A percentile compares a stretch with the other conserved stretches of the same genome.
Evolutionary conservation across 2,329 filamentous ascomycete genomes (phyloP).

Genomic region (Elsinoe batatas): DNA sequence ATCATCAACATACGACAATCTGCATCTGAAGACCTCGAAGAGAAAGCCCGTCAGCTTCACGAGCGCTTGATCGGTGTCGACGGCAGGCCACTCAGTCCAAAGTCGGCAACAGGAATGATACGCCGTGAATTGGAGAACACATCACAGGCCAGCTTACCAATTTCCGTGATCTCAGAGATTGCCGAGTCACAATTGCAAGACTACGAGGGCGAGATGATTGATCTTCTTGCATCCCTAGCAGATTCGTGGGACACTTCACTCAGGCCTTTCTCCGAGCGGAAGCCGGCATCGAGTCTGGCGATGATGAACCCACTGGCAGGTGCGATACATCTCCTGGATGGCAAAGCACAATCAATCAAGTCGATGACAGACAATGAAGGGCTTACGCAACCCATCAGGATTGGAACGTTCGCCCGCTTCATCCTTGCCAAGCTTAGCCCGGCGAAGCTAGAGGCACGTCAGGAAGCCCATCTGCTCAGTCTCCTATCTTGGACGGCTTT

Average conservation of each 20-base stretch:
- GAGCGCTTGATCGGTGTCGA: neutral
- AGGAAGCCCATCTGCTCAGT: conserved; percentile 33
- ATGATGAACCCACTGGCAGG: conserved; percentile 66
- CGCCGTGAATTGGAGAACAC: neutral
- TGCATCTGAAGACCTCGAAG: conserved; percentile 40
- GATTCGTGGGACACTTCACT: conserved; percentile 58
- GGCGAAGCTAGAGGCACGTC: neutral
- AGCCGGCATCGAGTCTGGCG: conserved; percentile 55
- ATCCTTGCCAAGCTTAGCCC: conserved; percentile 39
- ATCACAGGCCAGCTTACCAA: conserved; percentile 12
- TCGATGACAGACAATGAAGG: conserved; percentile 35
- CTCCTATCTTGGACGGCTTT: conserved; percentile 46
- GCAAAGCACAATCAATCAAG: neutral
- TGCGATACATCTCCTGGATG: conserved; percentile 51
- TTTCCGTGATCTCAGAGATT: conserved; percentile 30
- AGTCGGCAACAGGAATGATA: neutral
- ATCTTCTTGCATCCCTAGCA: neutral
- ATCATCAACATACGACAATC: conserved; percentile 47
- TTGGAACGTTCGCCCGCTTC: conserved; percentile 59
- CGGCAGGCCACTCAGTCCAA: neutral
- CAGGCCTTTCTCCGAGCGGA: conserved; percentile 41
- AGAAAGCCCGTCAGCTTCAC: conserved; percentile 30
- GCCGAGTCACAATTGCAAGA: conserved; percentile 19
- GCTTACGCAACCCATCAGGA: conserved; percentile 62
- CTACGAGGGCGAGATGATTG: neutral